Evolutionary conservation across 139 green algal species (phyloP), one percentile per base, ranked within the genome.

Genomic region (Coelastrella sp.): DNA sequence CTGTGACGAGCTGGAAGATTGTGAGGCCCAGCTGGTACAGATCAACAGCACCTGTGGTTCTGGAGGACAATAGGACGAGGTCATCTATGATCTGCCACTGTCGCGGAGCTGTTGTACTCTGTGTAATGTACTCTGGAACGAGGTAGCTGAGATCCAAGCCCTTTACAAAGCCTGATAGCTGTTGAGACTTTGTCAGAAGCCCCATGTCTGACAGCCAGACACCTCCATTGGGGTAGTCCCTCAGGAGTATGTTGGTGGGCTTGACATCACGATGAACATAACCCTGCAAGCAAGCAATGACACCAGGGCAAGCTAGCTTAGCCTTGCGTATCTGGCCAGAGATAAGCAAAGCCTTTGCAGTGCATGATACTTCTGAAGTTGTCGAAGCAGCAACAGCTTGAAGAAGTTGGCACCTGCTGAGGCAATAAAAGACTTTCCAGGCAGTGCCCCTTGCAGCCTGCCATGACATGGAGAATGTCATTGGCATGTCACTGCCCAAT

Each of bases 241-340:
- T 83, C 5, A 92, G 50, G 30, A 92, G 80, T 6, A 89, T 82
- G 84, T 89, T 89, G 62, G 43, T 84, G 57, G 85, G 85, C 76
- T 88, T 88, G 5, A 88, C 67, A 51, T 88, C 85, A 23, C 85
- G 63, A 69, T 88, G 85, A 69, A 87, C 83, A 40, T 87, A 34
- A 50, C 68, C 77, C 66, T 74, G 66, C 66, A 45, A 35, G 11
- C 11, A 57, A 53, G 45, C 8, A 21, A 53, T 53, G 11, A 11
- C 8, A 11, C 8, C 45, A 57, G 15, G 45, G 45, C 15, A 57
- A 9, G 15, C 45, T 0, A 13, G 45, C 45, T 57, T 57, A 13
- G 45, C 45, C 11, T 23, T 57, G 15, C 45, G 11, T 9, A n/a
- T n/a, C n/a, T n/a, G n/a, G n/a, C n/a, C n/a, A n/a, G n/a, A n/a